These are phyloP conservation scores for Pezicula rhizophila DNA, from an alignment of 2,329 filamentous ascomycete species.

Conservation along the genomic window DNA sequence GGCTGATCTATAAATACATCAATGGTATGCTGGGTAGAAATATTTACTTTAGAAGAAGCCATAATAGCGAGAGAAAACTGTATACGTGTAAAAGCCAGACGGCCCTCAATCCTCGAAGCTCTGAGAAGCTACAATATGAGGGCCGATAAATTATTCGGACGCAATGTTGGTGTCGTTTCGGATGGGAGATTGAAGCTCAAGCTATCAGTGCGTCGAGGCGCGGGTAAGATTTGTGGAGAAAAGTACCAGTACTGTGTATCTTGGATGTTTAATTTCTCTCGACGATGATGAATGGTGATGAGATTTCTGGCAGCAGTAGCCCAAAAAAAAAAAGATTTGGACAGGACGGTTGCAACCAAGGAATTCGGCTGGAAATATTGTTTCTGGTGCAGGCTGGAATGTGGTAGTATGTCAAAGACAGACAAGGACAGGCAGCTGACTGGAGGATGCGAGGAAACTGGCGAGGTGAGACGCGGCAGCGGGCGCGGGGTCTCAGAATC, in stretches of 20 bases:
- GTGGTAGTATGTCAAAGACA: background rate
- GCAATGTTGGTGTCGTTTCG: conserved; percentile 14
- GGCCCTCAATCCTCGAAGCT: conserved; percentile 30
- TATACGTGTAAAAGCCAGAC: conserved; percentile 22
- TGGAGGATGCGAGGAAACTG: background rate
- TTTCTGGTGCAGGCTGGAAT: background rate
- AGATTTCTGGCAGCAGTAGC: background rate
- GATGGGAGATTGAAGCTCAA: conserved; percentile 18
- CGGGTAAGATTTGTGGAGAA: conserved; percentile 10
- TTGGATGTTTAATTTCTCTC: background rate
- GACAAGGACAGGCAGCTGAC: conserved; percentile 1
- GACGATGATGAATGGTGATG: background rate
- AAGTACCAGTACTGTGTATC: background rate
- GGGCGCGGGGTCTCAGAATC: too few species aligned
- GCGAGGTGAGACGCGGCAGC: too few species aligned
- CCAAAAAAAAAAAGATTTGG: background rate
- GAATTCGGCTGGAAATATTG: background rate
- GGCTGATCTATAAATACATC: conserved; percentile 22
- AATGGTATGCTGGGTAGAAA: conserved; percentile 21
- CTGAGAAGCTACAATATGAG: conserved; percentile 28
- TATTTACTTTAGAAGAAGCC: conserved; percentile 56
- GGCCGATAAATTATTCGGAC: conserved; percentile 19
- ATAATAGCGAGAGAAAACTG: conserved; percentile 37
- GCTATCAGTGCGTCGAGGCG: conserved; percentile 22
- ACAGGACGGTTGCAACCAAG: background rate